phyloP scores from a whole-genome alignment of 768 basidiomycete species.

The Rhizopogon salebrosus region DNA sequence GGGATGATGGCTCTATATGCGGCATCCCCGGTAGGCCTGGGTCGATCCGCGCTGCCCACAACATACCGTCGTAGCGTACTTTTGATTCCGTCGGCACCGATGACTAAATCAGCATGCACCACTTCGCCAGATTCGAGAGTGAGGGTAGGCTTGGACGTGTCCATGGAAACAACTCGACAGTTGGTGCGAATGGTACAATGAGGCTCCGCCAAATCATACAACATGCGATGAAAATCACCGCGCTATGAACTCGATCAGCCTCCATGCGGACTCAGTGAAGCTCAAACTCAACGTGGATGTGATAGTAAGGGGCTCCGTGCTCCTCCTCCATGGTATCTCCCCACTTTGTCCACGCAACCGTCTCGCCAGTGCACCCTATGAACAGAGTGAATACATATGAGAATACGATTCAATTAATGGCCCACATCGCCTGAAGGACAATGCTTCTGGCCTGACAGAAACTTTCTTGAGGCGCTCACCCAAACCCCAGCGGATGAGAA shows the following conservation, averaged over 20 bases:
- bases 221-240: constrained; percentile 41
- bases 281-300: constrained; percentile 27
- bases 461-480: constrained; percentile 32
- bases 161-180: constrained; percentile 30
- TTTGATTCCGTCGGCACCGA: constrained; percentile 51
- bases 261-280: background rate
- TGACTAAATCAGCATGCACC: constrained; percentile 38
- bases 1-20: constrained; percentile 55
- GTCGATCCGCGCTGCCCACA: constrained; percentile 41
- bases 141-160: constrained; percentile 28
- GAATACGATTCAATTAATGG: background rate
- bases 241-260: constrained; percentile 18
- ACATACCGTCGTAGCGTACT: constrained; percentile 44
- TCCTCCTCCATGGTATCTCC: constrained; percentile 25
- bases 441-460: constrained; percentile 33
- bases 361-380: constrained; percentile 29
- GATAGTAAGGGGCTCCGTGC: constrained; percentile 30
- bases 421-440: constrained; percentile 40
- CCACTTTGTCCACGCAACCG: constrained; percentile 33
- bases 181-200: constrained; percentile 32
- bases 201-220: constrained; percentile 31
- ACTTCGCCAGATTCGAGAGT: constrained; percentile 38
- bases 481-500: constrained; percentile 49
- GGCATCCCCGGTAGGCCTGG: constrained; percentile 55
- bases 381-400: background rate